Evolutionary conservation across 2,329 filamentous ascomycete species (phyloP), one percentile per base, ranked within the genome.

Genomic region (Byssothecium circinans): DNA sequence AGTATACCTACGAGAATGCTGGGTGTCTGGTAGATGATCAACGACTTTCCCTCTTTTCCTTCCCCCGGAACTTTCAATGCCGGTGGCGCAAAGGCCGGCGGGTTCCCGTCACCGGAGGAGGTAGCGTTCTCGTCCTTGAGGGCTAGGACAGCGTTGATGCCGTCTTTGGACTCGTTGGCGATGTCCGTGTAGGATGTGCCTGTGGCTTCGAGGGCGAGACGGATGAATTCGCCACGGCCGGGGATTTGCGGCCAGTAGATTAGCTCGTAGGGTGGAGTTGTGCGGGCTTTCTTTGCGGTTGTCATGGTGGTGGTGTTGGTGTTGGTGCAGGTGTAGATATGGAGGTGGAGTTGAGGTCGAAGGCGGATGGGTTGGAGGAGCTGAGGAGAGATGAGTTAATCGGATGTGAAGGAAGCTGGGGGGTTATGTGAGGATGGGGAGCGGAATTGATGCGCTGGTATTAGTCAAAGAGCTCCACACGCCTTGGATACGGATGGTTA

Each of bases 221-320:
- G 87, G 63, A 91, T 74, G 67, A 83, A 82, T 65, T 92, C 88
- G 52, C 84, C 88, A 40, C 88, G 85, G 33, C 88, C 88, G 27
- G 88, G 88, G 8, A 89, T 73, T 15, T 69, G 70, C 15, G 86
- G 85, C 81, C 86, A 88, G 78, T 90, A 90, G 64, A 88, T 75
- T 47, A 88, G 79, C 55, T 84, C 75, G 64, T 86, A 88, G 2
- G 76, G 72, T 43, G 55, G 69, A 47, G 58, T 65, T 55, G 59
- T 51, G 27, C 44, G 49, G 42, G 45, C 22, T 27, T 43, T 43
- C 22, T 43, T 36, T 35, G 40, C n/a, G 41, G 30, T 27, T 20
- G 41, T 8, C 41, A 43, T 43, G 20, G 11, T 27, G 19, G 12
- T 4, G 19, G 41, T 35, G 32, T 11, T 43, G 20, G 11, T 27